Percentiles rank a stretch among this genome's conserved stretches.
Evolutionary conservation across 2,329 filamentous ascomycete species (phyloP).

Genomic region (Nemania sp.): DNA sequence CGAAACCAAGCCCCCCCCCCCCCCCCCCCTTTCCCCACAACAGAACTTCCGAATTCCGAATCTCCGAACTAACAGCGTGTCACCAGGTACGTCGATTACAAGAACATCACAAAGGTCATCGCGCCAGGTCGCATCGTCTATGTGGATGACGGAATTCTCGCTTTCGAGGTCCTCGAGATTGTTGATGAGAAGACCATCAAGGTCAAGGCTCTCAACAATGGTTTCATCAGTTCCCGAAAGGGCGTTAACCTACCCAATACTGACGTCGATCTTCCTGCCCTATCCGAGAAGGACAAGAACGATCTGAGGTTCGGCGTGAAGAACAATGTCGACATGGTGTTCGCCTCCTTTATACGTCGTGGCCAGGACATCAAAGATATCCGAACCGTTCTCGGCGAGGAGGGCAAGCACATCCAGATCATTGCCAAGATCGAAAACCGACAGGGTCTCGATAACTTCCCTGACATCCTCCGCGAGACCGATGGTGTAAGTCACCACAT

Average conservation of each 20-base stretch:
- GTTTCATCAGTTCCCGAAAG: slow-evolving; percentile 98
- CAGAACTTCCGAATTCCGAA: slow-evolving; percentile 70
- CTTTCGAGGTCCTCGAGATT: slow-evolving; percentile 89
- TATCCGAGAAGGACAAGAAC: slow-evolving; percentile 97
- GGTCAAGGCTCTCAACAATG: slow-evolving; percentile 91
- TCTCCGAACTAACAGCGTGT: slow-evolving; percentile 42
- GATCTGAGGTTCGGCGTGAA: slow-evolving; percentile 96
- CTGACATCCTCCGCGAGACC: slow-evolving; percentile 92
- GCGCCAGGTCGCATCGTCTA: slow-evolving; percentile 89
- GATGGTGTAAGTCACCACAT: slow-evolving; percentile 68
- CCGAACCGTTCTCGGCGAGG: slow-evolving; percentile 85
- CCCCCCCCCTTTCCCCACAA: no score
- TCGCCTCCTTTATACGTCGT: slow-evolving; percentile 96
- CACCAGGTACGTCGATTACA: slow-evolving; percentile 91
- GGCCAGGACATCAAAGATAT: slow-evolving; percentile 91
- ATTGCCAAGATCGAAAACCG: slow-evolving; percentile 99
- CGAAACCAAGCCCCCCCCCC: no score
- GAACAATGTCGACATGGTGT: slow-evolving; percentile 99
- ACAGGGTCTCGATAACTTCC: slow-evolving; percentile 99
- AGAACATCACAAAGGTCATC: slow-evolving; percentile 99
- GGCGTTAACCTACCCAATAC: slow-evolving; percentile 99
- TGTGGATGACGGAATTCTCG: slow-evolving; percentile 97
- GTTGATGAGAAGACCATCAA: slow-evolving; percentile 87
- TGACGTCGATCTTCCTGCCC: slow-evolving; percentile 94
- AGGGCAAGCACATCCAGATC: slow-evolving; percentile 97